Evolutionary conservation across 805 yeast genomes (phyloP), one percentile per base, ranked within the genome.

Genomic region (Starmerella roubikii): DNA sequence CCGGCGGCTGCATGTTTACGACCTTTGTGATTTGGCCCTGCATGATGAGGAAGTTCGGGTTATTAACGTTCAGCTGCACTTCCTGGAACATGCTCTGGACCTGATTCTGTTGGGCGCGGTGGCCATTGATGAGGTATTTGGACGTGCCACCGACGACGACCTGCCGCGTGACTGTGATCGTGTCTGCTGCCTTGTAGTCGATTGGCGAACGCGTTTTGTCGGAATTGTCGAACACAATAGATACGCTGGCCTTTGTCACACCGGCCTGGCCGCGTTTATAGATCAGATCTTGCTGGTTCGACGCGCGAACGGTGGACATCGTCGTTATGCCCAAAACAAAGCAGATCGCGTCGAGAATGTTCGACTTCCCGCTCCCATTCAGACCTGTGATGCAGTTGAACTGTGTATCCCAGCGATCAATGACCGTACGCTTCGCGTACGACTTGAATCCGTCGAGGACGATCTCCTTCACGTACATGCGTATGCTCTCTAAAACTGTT

Each of bases 251-350:
- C 56, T 84, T 86, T 1, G 96, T 86, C 12, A 88, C 88, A 48
- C 97, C 97, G 0, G 98, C 97, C 57, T 91, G 98, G 11, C 98
- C 98, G 51, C 97, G 73, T 53, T 91, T 91, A 58, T 91, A 91
- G 36, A 91, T 91, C 55, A 91, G 71, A 58, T 91, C 99, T 54
- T 88, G 96, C 30, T 86, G 64, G 54, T 78, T 86, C 5, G 84
- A 77, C 0, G 98, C 99, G 55, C 99, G 69, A 21, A 93, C 95
- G 0, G 94, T 81, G n/a, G 82, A 58, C 91, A 88, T 85, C 11
- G 93, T 75, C 1, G 94, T 78, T 44, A 91, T 86, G 39, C 99
- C 99, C 25, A 91, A 67, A n/a, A 93, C 99, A 60, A 91, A 91
- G 61, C 98, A 91, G 41, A 91, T 88, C 40, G 99, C 94, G 60